These are phyloP conservation scores for Climacium dendroides DNA, from an alignment of 225 moss, liverwort and hornwort species.

Conservation along the genomic window DNA sequence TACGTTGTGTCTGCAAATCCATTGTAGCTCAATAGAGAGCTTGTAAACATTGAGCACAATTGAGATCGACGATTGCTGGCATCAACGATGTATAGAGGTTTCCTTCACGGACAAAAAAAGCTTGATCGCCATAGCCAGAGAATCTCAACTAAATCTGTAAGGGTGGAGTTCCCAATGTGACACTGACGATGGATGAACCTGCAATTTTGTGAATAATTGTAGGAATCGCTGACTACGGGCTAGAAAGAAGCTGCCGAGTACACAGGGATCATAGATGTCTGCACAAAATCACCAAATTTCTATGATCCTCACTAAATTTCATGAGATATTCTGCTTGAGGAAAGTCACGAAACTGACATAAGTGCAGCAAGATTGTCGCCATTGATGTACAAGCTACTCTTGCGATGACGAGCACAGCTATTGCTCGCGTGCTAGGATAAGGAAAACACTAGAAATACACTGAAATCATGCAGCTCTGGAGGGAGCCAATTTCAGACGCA, in stretches of 20 bases:
- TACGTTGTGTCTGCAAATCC: slow-evolving; percentile 6
- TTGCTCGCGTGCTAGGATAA: neutral
- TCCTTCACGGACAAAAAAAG: neutral
- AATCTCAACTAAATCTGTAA: no score
- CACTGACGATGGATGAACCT: neutral
- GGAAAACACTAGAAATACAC: neutral
- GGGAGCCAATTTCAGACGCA: neutral
- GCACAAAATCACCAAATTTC: neutral
- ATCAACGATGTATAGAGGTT: neutral
- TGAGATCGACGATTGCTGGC: neutral
- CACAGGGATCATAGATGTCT: neutral
- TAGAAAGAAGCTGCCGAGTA: neutral
- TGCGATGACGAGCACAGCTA: neutral
- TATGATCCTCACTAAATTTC: neutral
- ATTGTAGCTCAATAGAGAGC: neutral
- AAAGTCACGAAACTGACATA: neutral
- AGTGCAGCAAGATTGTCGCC: neutral
- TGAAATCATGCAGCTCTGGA: neutral
- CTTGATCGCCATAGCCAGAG: neutral
- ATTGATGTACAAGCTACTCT: neutral
- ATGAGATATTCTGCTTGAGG: neutral
- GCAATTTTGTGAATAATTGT: neutral
- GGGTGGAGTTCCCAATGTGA: neutral
- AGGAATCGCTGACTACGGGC: neutral
- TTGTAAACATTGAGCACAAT: neutral